Conservation (phyloP, 2,329 filamentous ascomycete species). For the Colletotrichum nymphaeae region DNA sequence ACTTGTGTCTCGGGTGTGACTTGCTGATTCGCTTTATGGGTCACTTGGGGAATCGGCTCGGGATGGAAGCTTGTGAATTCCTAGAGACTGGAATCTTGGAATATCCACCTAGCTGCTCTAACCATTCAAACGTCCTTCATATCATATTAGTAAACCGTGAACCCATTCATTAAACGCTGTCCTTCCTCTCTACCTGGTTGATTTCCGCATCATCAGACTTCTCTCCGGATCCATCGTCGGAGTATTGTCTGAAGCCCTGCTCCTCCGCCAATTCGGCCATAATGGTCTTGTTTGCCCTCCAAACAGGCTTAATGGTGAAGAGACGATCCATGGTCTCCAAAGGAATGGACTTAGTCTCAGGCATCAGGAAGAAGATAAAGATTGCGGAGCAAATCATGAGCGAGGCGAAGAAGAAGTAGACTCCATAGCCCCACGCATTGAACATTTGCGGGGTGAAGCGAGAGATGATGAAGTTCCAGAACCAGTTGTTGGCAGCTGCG, state of each 20-base stretch:
- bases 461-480: conserved; percentile 77
- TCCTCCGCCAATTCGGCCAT: conserved; percentile 56
- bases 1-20: neutral
- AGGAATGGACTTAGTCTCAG: conserved; percentile 74
- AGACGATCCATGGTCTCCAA: conserved; percentile 74
- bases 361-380: conserved; percentile 72
- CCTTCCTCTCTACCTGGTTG: conserved; percentile 38
- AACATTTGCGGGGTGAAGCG: conserved; percentile 77
- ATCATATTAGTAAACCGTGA: conserved; percentile 33
- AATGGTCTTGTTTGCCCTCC: conserved; percentile 55
- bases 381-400: conserved; percentile 68
- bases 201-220: conserved; percentile 39
- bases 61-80: conserved; percentile 16
- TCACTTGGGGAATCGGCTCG: conserved; percentile 21
- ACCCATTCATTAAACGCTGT: conserved; percentile 29
- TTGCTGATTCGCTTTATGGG: neutral
- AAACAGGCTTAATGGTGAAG: conserved; percentile 62
- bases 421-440: conserved; percentile 67
- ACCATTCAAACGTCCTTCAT: conserved; percentile 27
- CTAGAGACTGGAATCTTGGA: conserved; percentile 21
- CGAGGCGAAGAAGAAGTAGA: conserved; percentile 76
- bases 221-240: conserved; percentile 41
- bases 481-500: conserved; percentile 79
- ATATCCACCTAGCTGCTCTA: neutral
- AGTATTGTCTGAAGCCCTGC: conserved; percentile 46